Percentiles rank a stretch among this genome's conserved stretches.
These are phyloP conservation scores for Soucietia sequanensis DNA, from an alignment of 805 yeast genomes.

Conservation along the genomic window DNA sequence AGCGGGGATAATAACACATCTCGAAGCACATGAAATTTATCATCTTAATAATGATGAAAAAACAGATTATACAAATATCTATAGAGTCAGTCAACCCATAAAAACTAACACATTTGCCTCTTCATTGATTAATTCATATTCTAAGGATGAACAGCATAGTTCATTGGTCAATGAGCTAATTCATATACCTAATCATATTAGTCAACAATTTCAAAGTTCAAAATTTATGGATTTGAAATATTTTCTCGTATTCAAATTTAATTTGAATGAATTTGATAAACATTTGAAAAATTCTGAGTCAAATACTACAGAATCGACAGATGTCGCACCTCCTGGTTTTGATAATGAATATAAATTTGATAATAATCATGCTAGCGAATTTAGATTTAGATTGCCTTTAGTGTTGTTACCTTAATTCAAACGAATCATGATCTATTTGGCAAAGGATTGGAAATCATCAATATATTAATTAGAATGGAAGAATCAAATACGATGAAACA, in stretches of 20 bases:
- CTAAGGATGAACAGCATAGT: constrained; percentile 3
- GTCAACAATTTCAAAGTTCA: constrained; percentile 37
- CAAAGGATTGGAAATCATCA: too few relatives aligned
- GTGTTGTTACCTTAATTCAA: constrained; percentile 14
- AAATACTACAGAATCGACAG: background rate
- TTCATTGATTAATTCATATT: constrained; percentile 17
- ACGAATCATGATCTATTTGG: too few relatives aligned
- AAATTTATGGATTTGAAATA: constrained; percentile 36
- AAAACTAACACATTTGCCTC: constrained; percentile 34
- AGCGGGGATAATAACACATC: constrained; percentile 30
- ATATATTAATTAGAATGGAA: too few relatives aligned
- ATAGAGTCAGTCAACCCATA: constrained; percentile 32
- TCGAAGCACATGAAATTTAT: constrained; percentile 42
- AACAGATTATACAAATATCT: constrained; percentile 19
- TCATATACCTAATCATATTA: constrained; percentile 28
- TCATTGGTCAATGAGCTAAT: constrained; percentile 23
- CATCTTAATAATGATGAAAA: constrained; percentile 17
- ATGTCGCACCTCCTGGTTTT: background rate
- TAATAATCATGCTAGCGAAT: constrained; percentile 22
- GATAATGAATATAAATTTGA: constrained; percentile 18
- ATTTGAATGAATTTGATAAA: constrained; percentile 25
- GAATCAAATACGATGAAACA: too few relatives aligned
- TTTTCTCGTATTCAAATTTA: constrained; percentile 35
- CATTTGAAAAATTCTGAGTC: constrained; percentile 3
- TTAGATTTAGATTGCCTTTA: constrained; percentile 30